phyloP scores from a whole-genome alignment of 345 rosid species.

The Syzygium aromaticum region DNA sequence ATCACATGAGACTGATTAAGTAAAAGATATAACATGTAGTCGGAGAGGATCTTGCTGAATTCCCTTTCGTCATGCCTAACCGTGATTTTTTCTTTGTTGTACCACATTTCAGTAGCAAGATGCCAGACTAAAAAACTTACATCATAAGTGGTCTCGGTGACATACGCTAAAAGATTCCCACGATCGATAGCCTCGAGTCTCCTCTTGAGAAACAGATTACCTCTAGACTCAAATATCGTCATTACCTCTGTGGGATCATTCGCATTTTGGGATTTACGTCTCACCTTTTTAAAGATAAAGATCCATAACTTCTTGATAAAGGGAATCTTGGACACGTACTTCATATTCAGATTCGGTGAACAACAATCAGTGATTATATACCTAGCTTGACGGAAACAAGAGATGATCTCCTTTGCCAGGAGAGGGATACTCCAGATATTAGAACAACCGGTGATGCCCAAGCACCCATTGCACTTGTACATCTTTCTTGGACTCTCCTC shows the following conservation, averaged over 20 bases:
- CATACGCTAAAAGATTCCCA: too few relatives aligned
- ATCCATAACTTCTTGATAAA: neutral
- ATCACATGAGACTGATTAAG: too few relatives aligned
- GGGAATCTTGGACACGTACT: neutral
- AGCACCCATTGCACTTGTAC: fast-evolving
- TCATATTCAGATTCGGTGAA: neutral
- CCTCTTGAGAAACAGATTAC: neutral
- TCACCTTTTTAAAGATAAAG: neutral
- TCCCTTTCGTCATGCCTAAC: too few relatives aligned
- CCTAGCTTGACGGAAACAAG: neutral
- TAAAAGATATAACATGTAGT: too few relatives aligned
- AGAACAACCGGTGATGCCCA: neutral
- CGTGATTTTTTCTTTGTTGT: too few relatives aligned
- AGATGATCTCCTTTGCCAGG: neutral
- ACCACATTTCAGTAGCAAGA: too few relatives aligned
- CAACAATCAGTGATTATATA: neutral
- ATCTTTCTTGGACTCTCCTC: neutral
- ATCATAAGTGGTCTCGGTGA: too few relatives aligned
- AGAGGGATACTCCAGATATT: neutral
- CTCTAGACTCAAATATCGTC: neutral
- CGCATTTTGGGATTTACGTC: neutral
- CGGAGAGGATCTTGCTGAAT: too few relatives aligned
- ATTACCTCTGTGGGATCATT: neutral
- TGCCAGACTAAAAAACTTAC: too few relatives aligned
- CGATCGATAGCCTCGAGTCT: too few relatives aligned